Conservation (phyloP, 2,329 filamentous ascomycete genomes). For the Claviceps sp. region DNA sequence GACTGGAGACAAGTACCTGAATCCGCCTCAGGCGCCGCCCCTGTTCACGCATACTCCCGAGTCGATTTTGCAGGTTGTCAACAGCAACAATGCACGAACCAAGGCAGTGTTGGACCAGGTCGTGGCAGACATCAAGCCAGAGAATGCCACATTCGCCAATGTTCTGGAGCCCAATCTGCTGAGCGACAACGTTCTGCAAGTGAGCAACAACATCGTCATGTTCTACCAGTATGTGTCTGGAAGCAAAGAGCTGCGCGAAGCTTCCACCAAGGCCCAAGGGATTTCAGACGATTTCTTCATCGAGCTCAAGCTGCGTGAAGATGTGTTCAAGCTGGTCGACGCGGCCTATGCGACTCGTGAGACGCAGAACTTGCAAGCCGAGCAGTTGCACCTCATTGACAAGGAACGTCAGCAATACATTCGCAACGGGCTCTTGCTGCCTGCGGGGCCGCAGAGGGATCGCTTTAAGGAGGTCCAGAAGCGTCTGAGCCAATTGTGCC, state of each 20-base stretch:
- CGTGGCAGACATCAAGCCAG: constrained; percentile 43
- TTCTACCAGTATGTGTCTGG: constrained; percentile 73
- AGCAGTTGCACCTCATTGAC: constrained; percentile 59
- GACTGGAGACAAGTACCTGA: constrained; percentile 54
- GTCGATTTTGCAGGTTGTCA: constrained; percentile 52
- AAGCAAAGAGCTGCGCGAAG: constrained; percentile 55
- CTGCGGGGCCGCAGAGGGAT: constrained; percentile 55
- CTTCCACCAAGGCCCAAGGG: constrained; percentile 63
- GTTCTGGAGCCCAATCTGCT: constrained; percentile 53
- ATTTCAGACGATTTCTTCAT: constrained; percentile 65
- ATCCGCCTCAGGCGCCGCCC: constrained; percentile 64
- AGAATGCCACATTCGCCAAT: constrained; percentile 39
- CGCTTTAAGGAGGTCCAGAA: constrained; percentile 82
- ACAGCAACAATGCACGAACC: constrained; percentile 49
- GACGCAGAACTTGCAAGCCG: constrained; percentile 45
- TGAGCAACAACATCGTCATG: constrained; percentile 52
- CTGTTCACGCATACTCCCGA: constrained; percentile 63
- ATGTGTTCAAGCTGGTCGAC: constrained; percentile 57
- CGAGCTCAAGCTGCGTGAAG: constrained; percentile 69
- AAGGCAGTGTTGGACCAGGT: constrained; percentile 54
- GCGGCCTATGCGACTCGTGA: constrained; percentile 39
- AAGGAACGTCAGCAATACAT: constrained; percentile 69
- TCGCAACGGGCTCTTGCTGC: constrained; percentile 59
- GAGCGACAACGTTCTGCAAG: constrained; percentile 52
- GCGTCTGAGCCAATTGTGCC: constrained; percentile 58